These are phyloP conservation scores for Trichomonas vaginalis DNA, from an alignment of 208 protist genomes.

Conservation along the genomic window DNA sequence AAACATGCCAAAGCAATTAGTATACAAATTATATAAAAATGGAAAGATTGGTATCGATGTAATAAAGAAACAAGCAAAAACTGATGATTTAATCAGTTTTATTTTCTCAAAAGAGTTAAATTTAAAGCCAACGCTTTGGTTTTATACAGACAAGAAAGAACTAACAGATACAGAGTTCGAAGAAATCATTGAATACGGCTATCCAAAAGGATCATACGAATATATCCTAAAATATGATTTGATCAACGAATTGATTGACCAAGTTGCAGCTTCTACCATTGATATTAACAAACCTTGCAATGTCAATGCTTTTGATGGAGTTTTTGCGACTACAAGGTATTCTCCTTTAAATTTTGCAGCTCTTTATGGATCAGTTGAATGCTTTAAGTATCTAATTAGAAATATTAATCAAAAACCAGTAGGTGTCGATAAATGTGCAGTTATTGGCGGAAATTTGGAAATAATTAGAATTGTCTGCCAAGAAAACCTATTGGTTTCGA, in stretches of 20 bases:
- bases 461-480: background rate
- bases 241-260: background rate
- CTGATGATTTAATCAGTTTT: background rate
- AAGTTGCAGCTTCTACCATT: background rate
- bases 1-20: background rate
- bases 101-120: background rate
- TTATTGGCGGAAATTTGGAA: background rate
- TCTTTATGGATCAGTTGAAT: background rate
- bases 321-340: background rate
- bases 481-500: background rate
- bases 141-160: background rate
- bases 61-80: background rate
- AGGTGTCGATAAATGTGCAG: background rate
- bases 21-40: background rate
- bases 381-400: background rate
- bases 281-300: background rate
- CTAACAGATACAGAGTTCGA: background rate
- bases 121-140: background rate
- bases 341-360: background rate
- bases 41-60: background rate
- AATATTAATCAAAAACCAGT: background rate
- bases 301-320: background rate
- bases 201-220: background rate
- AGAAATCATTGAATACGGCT: background rate
- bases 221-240: background rate